Base-by-base conservation (phyloP, 2,329 filamentous ascomycete species). In the Aureobasidium sp. region DNA sequence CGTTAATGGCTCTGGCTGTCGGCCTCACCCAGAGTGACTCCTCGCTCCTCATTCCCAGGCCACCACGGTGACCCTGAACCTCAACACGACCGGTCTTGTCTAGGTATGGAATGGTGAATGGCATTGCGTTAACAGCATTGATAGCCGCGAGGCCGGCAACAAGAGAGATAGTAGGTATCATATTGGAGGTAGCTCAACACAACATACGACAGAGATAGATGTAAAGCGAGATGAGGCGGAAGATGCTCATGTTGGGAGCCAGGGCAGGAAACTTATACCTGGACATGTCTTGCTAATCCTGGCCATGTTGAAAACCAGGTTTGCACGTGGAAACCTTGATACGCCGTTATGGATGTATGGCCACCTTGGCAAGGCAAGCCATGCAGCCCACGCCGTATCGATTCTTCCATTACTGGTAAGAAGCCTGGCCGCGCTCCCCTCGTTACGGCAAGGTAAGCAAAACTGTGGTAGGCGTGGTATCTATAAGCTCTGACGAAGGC, bases 1-100 rank as follows among this genome's bases (percentile, higher is more conserved):
- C n/a, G n/a, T n/a, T n/a, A n/a, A n/a, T n/a, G n/a, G n/a, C n/a
- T n/a, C n/a, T n/a, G n/a, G n/a, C n/a, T n/a, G n/a, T n/a, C n/a
- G n/a, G n/a, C n/a, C n/a, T n/a, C n/a, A n/a, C n/a, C 50, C 50
- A 54, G n/a, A 54, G 50, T 3, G 50, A 54, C n/a, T 54, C 50
- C 21, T 54, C 50, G 42, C 5, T 32, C 7, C 50, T 54, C 50
- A 54, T 54, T 42, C 50, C 25, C 7, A 54, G 29, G 13, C 50
- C 50, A 21, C 50, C 50, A n/a, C 50, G 50, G 37, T 54, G 50
- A 41, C 50, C 50, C n/a, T 54, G 50, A 4, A 54, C 50, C 15
- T 54, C 50, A 2, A 54, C 15, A 9, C 50, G 21, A 6, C 50
- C 50, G 10, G 30, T 54, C 36, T 54, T 54, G 25, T 54, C 50